A percentile compares a stretch with the other conserved stretches of the same genome.
Conservation (phyloP, 2,329 filamentous ascomycete genomes). For the Colletotrichum salicis region DNA sequence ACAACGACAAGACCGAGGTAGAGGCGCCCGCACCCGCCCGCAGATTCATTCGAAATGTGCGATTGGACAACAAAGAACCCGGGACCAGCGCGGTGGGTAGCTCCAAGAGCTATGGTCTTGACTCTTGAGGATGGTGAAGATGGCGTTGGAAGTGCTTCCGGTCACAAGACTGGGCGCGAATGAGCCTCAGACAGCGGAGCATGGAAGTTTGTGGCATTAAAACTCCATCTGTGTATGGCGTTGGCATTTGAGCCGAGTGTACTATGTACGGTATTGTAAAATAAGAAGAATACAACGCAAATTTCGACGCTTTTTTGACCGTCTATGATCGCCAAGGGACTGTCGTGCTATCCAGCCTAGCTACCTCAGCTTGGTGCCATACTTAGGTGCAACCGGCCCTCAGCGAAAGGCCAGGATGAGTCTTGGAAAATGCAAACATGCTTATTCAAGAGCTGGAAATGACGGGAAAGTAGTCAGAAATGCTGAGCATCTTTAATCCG, state of each 20-base stretch:
- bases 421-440: not conserved
- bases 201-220: not conserved
- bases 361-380: not conserved
- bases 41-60: not conserved
- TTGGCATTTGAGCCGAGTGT: slow-evolving; percentile 18
- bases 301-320: not conserved
- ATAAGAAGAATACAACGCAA: slow-evolving; percentile 28
- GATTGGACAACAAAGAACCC: too few species aligned
- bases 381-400: not conserved
- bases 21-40: not conserved
- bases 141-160: not conserved
- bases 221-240: not conserved
- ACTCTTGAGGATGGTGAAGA: slow-evolving; percentile 29
- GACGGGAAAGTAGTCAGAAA: too few species aligned
- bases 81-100: slow-evolving; percentile 44
- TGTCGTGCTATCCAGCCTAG: not conserved
- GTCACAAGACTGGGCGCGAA: not conserved
- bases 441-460: not conserved
- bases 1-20: slow-evolving; percentile 40
- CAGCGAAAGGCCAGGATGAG: not conserved
- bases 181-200: not conserved
- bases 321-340: not conserved
- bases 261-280: slow-evolving; percentile 33
- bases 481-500: too few species aligned
- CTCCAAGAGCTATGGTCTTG: slow-evolving; percentile 51